Conservation (phyloP, 2,329 filamentous ascomycete species). For the Botryotinia calthae region DNA sequence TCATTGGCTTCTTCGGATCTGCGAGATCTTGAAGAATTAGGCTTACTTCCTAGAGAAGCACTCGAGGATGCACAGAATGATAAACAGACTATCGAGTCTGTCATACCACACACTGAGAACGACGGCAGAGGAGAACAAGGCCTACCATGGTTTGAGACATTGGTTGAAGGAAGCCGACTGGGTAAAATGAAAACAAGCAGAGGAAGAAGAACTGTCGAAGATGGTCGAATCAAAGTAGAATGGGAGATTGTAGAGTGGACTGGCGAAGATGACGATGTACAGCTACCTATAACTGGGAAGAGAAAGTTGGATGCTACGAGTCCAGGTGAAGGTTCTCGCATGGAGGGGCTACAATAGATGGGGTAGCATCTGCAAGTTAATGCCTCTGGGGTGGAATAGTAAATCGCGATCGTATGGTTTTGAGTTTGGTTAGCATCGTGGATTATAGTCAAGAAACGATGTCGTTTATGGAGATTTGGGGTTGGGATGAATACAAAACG, state of each 20-base stretch:
- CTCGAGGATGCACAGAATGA: slow-evolving; percentile 39
- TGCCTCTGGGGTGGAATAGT: neutral
- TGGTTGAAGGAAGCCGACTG: slow-evolving; percentile 73
- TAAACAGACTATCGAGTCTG: slow-evolving; percentile 30
- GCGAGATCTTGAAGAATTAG: slow-evolving; percentile 68
- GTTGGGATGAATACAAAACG: neutral
- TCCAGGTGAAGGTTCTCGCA: slow-evolving; percentile 19
- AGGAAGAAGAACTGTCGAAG: slow-evolving; percentile 54
- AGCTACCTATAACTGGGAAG: slow-evolving; percentile 45
- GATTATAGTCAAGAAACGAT: neutral
- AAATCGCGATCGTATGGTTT: neutral
- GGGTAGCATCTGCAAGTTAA: neutral
- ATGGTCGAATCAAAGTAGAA: slow-evolving; percentile 66
- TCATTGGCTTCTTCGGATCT: slow-evolving; percentile 71
- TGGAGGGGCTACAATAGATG: slow-evolving; percentile 8
- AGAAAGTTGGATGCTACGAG: slow-evolving; percentile 17
- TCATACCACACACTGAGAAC: slow-evolving; percentile 29
- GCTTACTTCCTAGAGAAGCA: slow-evolving; percentile 59
- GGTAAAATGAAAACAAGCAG: slow-evolving; percentile 63
- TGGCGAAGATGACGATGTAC: slow-evolving; percentile 45
- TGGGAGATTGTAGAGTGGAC: slow-evolving; percentile 83
- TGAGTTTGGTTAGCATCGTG: neutral
- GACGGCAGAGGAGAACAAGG: slow-evolving; percentile 43
- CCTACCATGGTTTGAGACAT: slow-evolving; percentile 80
- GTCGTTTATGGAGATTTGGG: neutral